A percentile compares a stretch with the other conserved stretches of the same genome.
These are phyloP conservation scores for Hypsizygus marmoreus DNA, from an alignment of 768 basidiomycete genomes.

Conservation along the genomic window DNA sequence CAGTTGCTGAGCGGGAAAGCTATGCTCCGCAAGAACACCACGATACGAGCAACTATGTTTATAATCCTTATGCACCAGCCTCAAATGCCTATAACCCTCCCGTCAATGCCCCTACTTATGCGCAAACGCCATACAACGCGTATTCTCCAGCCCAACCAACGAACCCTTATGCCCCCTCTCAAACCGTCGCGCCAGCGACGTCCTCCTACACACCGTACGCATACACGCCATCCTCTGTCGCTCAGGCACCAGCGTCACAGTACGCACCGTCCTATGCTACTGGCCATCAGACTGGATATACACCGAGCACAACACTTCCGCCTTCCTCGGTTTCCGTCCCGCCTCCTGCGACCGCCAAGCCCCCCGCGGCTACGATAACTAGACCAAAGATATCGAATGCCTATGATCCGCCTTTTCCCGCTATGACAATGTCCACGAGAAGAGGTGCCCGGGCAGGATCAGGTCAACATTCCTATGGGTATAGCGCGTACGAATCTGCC, in stretches of 20 bases:
- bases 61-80: slow-evolving; percentile 40
- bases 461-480: slow-evolving; percentile 20
- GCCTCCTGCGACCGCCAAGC: slow-evolving; percentile 38
- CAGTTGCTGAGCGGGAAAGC: slow-evolving; percentile 10
- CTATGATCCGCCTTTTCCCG: slow-evolving; percentile 75
- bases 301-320: slow-evolving; percentile 10
- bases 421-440: slow-evolving; percentile 41
- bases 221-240: slow-evolving; percentile 13
- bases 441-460: slow-evolving; percentile 21
- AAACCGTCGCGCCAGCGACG: slow-evolving; percentile 3
- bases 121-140: slow-evolving; percentile 24
- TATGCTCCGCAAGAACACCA: slow-evolving; percentile 10
- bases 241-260: slow-evolving; percentile 18
- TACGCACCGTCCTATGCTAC: slow-evolving; percentile 19
- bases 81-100: slow-evolving; percentile 21
- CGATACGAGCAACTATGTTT: slow-evolving; percentile 12
- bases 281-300: slow-evolving; percentile 8
- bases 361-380: slow-evolving; percentile 46
- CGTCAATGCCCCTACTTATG: slow-evolving; percentile 19
- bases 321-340: slow-evolving; percentile 5
- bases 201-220: slow-evolving; percentile 20
- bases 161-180: slow-evolving; percentile 8
- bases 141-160: slow-evolving; percentile 24
- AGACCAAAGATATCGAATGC: slow-evolving; percentile 71
- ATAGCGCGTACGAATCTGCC: slow-evolving; percentile 25